A percentile compares a stretch with the other conserved stretches of the same genome.
Evolutionary conservation across 805 yeast genomes (phyloP).

Genomic region (Barnettozyma californica): DNA sequence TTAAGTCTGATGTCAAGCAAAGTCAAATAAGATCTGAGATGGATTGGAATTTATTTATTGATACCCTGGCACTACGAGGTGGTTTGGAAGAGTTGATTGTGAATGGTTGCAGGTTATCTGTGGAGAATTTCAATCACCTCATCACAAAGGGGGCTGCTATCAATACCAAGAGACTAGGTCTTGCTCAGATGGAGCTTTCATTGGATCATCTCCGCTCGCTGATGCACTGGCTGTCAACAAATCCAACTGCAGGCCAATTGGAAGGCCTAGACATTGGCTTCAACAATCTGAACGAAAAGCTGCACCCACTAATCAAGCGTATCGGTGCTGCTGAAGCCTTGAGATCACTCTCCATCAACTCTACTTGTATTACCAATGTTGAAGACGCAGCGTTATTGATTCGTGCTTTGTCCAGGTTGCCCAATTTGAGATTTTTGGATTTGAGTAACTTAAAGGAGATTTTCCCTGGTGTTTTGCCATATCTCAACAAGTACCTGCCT

Average conservation of each 20-base stretch:
- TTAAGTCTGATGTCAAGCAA: conserved; percentile 30
- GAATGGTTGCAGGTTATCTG: conserved; percentile 69
- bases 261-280: conserved; percentile 81
- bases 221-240: conserved; percentile 50
- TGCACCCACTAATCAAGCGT: conserved; percentile 23
- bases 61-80: conserved; percentile 60
- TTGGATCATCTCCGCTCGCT: conserved; percentile 53
- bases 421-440: conserved; percentile 66
- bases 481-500: conserved; percentile 62
- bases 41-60: conserved; percentile 79
- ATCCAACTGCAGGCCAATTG: conserved; percentile 28
- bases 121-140: conserved; percentile 48
- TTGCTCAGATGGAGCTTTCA: conserved; percentile 67
- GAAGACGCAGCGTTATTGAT: conserved; percentile 47
- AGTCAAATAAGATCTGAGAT: conserved; percentile 56
- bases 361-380: conserved; percentile 50
- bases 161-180: conserved; percentile 58
- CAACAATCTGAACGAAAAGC: conserved; percentile 51
- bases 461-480: conserved; percentile 56
- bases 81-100: conserved; percentile 77
- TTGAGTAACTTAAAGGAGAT: conserved; percentile 62
- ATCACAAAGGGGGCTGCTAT: conserved; percentile 50
- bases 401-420: conserved; percentile 45
- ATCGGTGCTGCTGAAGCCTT: conserved; percentile 1
- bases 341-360: conserved; percentile 12